Base-by-base conservation (phyloP, 257 asterid genomes). In the Przewalskia tangutica region DNA sequence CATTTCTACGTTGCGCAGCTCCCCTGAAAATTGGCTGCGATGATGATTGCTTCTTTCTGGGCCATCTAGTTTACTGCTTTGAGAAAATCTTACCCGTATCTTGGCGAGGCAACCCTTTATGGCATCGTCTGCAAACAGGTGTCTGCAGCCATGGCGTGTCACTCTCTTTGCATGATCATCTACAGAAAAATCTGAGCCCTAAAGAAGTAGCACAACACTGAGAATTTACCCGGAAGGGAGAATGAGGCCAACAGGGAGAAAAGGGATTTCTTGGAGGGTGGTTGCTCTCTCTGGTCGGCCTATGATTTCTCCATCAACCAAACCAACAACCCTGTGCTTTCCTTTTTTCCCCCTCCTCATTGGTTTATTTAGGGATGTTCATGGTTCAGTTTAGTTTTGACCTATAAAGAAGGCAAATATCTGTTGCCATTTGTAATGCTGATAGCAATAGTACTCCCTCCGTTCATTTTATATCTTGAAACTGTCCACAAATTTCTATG, bases 51-150 rank as follows among this genome's bases (percentile, higher is more conserved):
- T 65, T 62, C 58, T 50, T 73, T 65, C 81, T 77, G 81, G 55
- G 80, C 75, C 55, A 4, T 20, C 34, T 1, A 63, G 2, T 55
- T 16, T 13, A 56, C 62, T 42, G 83, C 75, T 77, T 8, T 32
- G 51, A 63, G 40, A 10, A 53, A 59, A 65, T 62, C 34, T 44
- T 36, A 82, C 83, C 83, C 78, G 81, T 81, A 82, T 84, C 87
- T 81, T 85, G 85, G 87, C 81, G 71, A 83, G 85, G 87, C 83
- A 17, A 58, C n/a, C 85, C 62, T 6, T 17, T 16, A 20, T 3
- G 17, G 83, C 79, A 10, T 60, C 23, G 16, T 55, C 6, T 55
- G 60, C 23, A 55, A 55, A 55, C 8, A 2, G 23, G 60, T 23
- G 66, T 60, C 38, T 10, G 67, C 34, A 60, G 67, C 67, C 67